These are phyloP conservation scores for Cercospora canescens DNA, from an alignment of 2,329 filamentous ascomycete species.

Conservation along the genomic window DNA sequence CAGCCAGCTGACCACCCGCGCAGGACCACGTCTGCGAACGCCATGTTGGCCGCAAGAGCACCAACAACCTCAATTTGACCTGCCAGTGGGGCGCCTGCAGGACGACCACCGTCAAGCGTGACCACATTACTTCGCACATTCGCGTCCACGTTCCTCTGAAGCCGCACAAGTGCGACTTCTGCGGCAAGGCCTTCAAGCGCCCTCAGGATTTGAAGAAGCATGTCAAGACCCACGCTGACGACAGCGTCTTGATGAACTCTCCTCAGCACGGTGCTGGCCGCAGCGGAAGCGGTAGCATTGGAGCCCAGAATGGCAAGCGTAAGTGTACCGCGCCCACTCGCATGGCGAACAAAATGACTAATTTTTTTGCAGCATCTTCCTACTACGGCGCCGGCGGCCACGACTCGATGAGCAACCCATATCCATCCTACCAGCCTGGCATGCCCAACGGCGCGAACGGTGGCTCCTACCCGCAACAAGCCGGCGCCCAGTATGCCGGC, in stretches of 20 bases:
- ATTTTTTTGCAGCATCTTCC: slow-evolving; percentile 26
- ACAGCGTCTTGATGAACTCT: slow-evolving; percentile 73
- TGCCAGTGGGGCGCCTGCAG: slow-evolving; percentile 97
- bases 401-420: slow-evolving; percentile 34
- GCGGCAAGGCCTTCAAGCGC: slow-evolving; percentile 97
- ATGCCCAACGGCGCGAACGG: slow-evolving; percentile 28
- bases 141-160: slow-evolving; percentile 98
- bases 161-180: slow-evolving; percentile 98
- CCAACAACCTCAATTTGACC: slow-evolving; percentile 95
- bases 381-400: slow-evolving; percentile 35
- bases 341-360: slow-evolving; percentile 4
- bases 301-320: slow-evolving; percentile 41
- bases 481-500: slow-evolving; percentile 36
- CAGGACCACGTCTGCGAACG: slow-evolving; percentile 98
- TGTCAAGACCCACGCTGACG: slow-evolving; percentile 97
- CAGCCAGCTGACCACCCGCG: slow-evolving; percentile 3
- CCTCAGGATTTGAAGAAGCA: slow-evolving; percentile 99
- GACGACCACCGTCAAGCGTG: slow-evolving; percentile 96
- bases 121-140: slow-evolving; percentile 99
- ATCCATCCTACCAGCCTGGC: slow-evolving; percentile 33
- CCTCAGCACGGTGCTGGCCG: slow-evolving; percentile 52
- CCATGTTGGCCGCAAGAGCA: slow-evolving; percentile 98
- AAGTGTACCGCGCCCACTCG: slow-evolving; percentile 28
- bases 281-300: slow-evolving; percentile 31
- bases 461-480: slow-evolving; percentile 28